Evolutionary conservation across 2,329 filamentous ascomycete species (phyloP).

Genomic region (Stenocarpella maydis): DNA sequence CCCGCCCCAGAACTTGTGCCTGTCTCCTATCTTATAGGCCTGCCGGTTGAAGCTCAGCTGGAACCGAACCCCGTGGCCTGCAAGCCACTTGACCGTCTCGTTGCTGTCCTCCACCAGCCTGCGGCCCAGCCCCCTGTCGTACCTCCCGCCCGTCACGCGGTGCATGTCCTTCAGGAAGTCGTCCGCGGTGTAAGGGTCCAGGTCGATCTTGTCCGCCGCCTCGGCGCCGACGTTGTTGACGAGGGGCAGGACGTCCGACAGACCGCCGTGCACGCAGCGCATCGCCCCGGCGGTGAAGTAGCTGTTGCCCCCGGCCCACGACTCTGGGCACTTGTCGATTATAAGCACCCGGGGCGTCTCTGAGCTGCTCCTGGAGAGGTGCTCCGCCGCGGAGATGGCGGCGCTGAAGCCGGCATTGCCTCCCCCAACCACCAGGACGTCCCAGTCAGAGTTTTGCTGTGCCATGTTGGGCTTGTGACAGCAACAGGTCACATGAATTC

Average conservation of each 20-base stretch:
- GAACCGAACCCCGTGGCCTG: constrained; percentile 61
- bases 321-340: constrained; percentile 66
- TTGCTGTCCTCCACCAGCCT: constrained; percentile 61
- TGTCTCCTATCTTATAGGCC: constrained; percentile 68
- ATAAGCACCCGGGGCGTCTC: constrained; percentile 55
- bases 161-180: constrained; percentile 65
- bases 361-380: constrained; percentile 40
- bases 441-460: constrained; percentile 38
- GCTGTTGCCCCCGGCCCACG: constrained; percentile 69
- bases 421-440: constrained; percentile 65
- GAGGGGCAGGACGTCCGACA: constrained; percentile 65
- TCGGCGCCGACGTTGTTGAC: constrained; percentile 65
- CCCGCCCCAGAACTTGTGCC: constrained; percentile 73
- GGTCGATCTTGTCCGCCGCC: constrained; percentile 60
- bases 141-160: constrained; percentile 62
- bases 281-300: constrained; percentile 73
- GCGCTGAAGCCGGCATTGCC: constrained; percentile 72
- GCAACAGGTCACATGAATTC: too few species aligned
- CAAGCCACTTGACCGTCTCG: constrained; percentile 62
- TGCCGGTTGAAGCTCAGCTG: constrained; percentile 71
- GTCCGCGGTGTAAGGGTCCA: constrained; percentile 61
- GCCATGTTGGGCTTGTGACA: background rate
- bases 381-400: constrained; percentile 62
- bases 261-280: constrained; percentile 63
- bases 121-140: constrained; percentile 57